Base-by-base conservation (phyloP, 192 early-diverging fungal genomes). In the Gorgonomyces haynaldii region DNA sequence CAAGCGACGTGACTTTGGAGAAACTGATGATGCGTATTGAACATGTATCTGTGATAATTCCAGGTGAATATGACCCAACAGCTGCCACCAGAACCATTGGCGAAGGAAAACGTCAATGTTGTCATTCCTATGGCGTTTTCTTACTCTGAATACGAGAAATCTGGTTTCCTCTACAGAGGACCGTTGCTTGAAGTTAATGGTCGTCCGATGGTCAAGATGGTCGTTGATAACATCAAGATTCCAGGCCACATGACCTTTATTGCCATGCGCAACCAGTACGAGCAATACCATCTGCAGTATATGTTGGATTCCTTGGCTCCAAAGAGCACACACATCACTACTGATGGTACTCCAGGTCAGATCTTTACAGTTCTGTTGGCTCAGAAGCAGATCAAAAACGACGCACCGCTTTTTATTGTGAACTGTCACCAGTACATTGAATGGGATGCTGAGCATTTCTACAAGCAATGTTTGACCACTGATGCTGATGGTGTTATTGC, bases 341-440 rank as follows among this genome's bases (percentile, higher is more conserved):
- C 47, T 9, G 47, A 49, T 13, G 47, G n/a, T 34, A n/a, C n/a
- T 8, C 9, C 32, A 34, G 32, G 32, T 34, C 32, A 8, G 9
- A n/a, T 34, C n/a, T n/a, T 9, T 34, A 15, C 47, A 7, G 24
- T 49, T 6, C 47, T 49, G 3, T 23, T 49, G 17, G 47, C 30
- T 0, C 30, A 49, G 35, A 4, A 22, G 1, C 19, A 16, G 6
- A 49, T 49, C 28, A 23, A 49, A 4, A 19, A 49, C 16, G 28
- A 30, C 47, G 7, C 3, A 5, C 47, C 47, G 1, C 6, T 49
- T 5, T 34, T 49, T 5, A 49, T 49, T 49, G 47, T 29, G 4
- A 49, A 49, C 30, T 49, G 47, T 15, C 23, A 22, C 21, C 47
- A 49, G 22, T 19, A 37, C 24, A 22, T 49, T 7, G 34, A 49